Base-by-base conservation (phyloP, 192 early-diverging fungal genomes). In the Mortierella claussenii region DNA sequence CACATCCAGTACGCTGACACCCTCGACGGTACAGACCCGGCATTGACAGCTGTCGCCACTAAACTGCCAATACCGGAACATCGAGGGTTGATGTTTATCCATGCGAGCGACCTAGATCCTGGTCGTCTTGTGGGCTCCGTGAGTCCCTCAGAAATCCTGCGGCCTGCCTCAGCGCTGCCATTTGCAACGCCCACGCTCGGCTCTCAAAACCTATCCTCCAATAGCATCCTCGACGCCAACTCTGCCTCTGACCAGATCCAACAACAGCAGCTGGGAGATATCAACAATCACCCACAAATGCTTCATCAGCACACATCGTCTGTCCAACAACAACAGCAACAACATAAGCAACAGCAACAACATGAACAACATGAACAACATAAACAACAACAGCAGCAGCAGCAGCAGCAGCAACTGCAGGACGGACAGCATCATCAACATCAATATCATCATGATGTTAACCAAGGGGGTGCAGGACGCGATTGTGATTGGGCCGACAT, bases 61-160 rank as follows among this genome's bases (percentile, higher is more conserved):
- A 62, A 32, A 62, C 45, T 73, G 24, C 69, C 63, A 0, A 15
- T 82, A 3, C 81, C 81, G 11, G 57, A 65, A 21, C 81, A 82
- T 58, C 69, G 81, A 0, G 81, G 81, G 3, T 40, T 80, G 26
- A 80, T 69, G 42, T 58, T 83, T 26, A 47, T 80, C n/a, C 68
- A 75, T 54, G 79, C 67, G 17, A 74, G 74, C 30, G 79, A 70
- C 31, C 45, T 43, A 27, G 71, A 57, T 45, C 23, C 30, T 43
- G 57, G 53, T 13, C 80, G 83, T 11, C 67, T 88, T n/a, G 70
- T 86, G 17, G 80, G 84, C 18, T 81, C 85, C 24, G 80, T 88
- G 24, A 66, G 75, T 17, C 78, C 82, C 21, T 63, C 28, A 18
- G 83, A 88, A n/a, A 79, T 88, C 20, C 58, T 88, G 20, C 65